Percentiles rank a stretch among this genome's conserved stretches.
These are phyloP conservation scores for Cystoisospora suis DNA, from an alignment of 169 alveolate genomes.

Conservation along the genomic window DNA sequence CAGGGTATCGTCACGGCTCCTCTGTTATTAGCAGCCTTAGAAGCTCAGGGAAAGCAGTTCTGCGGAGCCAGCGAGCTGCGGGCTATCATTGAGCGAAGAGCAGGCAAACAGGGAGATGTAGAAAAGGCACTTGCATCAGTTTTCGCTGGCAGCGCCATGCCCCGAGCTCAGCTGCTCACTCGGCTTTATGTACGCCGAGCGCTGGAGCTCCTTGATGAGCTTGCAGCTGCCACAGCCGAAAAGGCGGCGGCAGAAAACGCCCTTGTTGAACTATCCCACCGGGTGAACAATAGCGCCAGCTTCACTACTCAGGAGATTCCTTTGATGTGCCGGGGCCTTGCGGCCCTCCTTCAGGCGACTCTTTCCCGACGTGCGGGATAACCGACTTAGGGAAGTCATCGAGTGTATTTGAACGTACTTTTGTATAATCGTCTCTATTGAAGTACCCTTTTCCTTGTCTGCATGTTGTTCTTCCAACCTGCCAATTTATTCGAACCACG, in stretches of 20 bases:
- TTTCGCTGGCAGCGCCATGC: constrained; percentile 27
- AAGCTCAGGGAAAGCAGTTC: neutral
- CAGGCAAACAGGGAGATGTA: constrained; percentile 14
- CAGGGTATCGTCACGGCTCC: constrained; percentile 81
- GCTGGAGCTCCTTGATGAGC: constrained; percentile 27
- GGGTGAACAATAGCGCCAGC: too few species aligned
- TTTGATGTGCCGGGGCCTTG: neutral
- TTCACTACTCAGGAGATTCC: too few species aligned
- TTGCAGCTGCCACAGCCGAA: neutral
- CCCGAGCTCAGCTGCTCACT: constrained; percentile 36
- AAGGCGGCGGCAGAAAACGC: neutral
- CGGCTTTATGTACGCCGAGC: constrained; percentile 38
- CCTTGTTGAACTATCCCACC: too few species aligned
- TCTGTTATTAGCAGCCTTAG: constrained; percentile 65
- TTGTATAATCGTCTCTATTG: too few species aligned
- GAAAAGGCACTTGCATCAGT: neutral
- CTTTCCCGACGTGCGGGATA: constrained; percentile 3
- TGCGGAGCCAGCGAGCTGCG: neutral
- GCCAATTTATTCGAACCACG: too few species aligned
- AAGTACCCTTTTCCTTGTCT: too few species aligned
- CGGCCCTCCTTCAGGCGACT: constrained; percentile 24
- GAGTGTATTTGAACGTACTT: too few species aligned
- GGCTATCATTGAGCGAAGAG: neutral
- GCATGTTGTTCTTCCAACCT: too few species aligned
- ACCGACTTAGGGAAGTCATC: too few species aligned